Conservation (phyloP, 192 early-diverging fungal genomes). For the Coemansia erecta region DNA sequence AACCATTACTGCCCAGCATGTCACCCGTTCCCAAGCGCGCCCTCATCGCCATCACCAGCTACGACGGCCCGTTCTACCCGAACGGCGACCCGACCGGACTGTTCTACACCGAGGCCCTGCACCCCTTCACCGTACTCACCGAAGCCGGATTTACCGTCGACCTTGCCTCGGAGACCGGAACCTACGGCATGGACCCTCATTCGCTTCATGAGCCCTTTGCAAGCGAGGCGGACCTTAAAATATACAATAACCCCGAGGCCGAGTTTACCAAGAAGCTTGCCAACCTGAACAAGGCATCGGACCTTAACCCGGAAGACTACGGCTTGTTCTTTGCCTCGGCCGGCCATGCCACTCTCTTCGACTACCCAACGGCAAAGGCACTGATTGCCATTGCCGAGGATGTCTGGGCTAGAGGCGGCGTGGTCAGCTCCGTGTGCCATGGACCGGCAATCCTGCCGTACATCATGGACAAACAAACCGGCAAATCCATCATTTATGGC, state of each 20-base stretch:
- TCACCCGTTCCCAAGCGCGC: constrained; percentile 50
- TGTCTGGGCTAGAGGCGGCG: constrained; percentile 55
- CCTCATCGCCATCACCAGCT: constrained; percentile 54
- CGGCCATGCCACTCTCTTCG: constrained; percentile 56
- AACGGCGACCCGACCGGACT: constrained; percentile 56
- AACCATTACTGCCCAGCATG: constrained; percentile 12
- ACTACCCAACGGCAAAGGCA: constrained; percentile 51
- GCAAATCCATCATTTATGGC: constrained; percentile 60
- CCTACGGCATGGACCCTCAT: constrained; percentile 54
- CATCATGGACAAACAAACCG: constrained; percentile 58
- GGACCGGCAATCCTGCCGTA: constrained; percentile 67
- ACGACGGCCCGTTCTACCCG: constrained; percentile 53
- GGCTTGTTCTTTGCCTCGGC: constrained; percentile 58
- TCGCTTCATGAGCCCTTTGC: constrained; percentile 48
- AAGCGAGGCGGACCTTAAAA: constrained; percentile 32
- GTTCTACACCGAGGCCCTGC: constrained; percentile 58
- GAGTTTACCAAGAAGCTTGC: constrained; percentile 50
- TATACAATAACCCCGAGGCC: constrained; percentile 35
- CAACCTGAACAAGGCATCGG: constrained; percentile 45
- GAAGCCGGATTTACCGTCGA: constrained; percentile 55
- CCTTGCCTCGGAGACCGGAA: constrained; percentile 56
- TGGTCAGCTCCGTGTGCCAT: constrained; percentile 58
- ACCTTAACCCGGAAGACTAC: constrained; percentile 50
- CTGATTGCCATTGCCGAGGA: constrained; percentile 54
- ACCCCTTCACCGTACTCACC: constrained; percentile 49